Base-by-base conservation (phyloP, 306 rosid genomes). In the Abrus pulchellus region DNA sequence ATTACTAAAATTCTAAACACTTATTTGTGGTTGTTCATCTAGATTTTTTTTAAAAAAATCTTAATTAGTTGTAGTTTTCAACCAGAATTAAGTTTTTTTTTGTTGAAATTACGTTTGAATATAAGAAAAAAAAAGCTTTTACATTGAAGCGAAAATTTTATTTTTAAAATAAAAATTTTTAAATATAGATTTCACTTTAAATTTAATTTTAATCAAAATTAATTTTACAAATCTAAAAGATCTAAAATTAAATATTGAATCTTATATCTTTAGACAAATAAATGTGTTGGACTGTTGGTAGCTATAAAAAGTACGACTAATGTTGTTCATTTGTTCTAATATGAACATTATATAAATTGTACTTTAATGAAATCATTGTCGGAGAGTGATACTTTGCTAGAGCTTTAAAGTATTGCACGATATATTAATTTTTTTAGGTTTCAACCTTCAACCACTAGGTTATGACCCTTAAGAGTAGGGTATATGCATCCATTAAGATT, bases 361-460 rank as follows among this genome's bases (percentile, higher is more conserved):
- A 28, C 10, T 9, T 49, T 1, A 6, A 80, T 28, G 29, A 50
- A 80, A 80, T 80, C 40, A 50, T 30, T 52, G 74, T 40, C 52
- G 48, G 67, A 49, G 48, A 47, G 56, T 4, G 34, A 62, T 53
- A 55, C 66, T 50, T 60, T 48, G 44, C 48, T 73, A 43, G 20
- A 56, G 71, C 36, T 9, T 55, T 29, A 57, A 56, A 57, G 71
- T 5, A 38, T 14, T 40, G 63, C 43, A 49, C 11, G 47, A 33
- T 64, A 57, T 33, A 59, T 34, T 55, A 68, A 52, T 63, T 63
- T 33, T 68, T 20, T 5, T 55, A 43, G 84, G 63, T 36, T 7
- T 33, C 56, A 49, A 66, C 7, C 6, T 69, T 79, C 53, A 69
- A 57, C 54, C 41, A 79, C 41, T 52, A 61, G 65, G 38, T 61